These are phyloP conservation scores for Lachancea quebecensis DNA, from an alignment of 805 yeast genomes.

Conservation along the genomic window DNA sequence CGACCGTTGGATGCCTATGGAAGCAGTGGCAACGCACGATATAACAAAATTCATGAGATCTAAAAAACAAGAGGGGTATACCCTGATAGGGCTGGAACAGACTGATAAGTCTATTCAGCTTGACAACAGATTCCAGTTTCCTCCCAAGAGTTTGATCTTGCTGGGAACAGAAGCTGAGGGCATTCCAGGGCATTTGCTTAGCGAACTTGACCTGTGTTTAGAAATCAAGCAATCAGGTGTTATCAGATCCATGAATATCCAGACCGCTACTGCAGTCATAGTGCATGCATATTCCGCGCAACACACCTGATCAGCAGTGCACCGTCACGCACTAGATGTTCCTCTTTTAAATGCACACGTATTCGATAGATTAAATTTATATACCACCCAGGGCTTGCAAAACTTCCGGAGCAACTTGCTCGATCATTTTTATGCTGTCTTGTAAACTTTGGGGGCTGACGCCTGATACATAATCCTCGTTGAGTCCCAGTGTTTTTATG, in stretches of 20 bases:
- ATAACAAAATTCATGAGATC: constrained; percentile 50
- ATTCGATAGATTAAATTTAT: not conserved
- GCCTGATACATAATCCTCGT: constrained; percentile 46
- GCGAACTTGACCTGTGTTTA: constrained; percentile 77
- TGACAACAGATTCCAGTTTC: constrained; percentile 59
- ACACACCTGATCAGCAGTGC: constrained; percentile 22
- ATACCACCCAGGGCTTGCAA: constrained; percentile 44
- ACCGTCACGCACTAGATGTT: constrained; percentile 24
- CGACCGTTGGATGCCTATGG: constrained; percentile 92
- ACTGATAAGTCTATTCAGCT: constrained; percentile 81
- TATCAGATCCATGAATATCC: constrained; percentile 91
- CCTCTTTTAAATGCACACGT: not conserved
- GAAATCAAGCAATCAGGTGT: constrained; percentile 92
- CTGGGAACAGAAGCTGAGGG: constrained; percentile 89
- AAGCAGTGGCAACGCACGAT: constrained; percentile 54
- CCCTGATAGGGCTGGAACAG: constrained; percentile 85
- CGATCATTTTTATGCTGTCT: constrained; percentile 51
- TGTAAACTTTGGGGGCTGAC: constrained; percentile 41
- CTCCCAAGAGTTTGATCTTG: constrained; percentile 67
- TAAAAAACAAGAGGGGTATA: constrained; percentile 72
- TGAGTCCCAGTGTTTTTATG: constrained; percentile 58
- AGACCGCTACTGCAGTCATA: constrained; percentile 91
- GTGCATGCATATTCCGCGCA: constrained; percentile 77
- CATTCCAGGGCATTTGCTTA: constrained; percentile 75
- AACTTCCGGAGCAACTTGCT: constrained; percentile 57